phyloP scores from a whole-genome alignment of 805 yeast genomes.

The Sugiyamaella boreocaroliniensis region DNA sequence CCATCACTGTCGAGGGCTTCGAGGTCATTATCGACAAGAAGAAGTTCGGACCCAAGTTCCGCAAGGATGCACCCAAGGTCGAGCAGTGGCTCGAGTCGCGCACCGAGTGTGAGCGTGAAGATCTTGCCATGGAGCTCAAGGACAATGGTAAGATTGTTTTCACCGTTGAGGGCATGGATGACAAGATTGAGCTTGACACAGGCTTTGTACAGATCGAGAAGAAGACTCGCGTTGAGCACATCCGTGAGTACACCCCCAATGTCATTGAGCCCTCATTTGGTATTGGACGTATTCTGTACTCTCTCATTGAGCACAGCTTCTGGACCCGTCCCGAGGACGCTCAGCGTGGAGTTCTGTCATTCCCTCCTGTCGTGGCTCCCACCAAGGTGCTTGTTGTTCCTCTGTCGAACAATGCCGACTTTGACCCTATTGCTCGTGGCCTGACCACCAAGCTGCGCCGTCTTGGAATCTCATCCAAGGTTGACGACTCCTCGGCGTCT shows the following conservation, averaged over 20 bases:
- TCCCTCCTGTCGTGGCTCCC: conserved; percentile 95
- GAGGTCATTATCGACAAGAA: conserved; percentile 89
- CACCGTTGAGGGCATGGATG: conserved; percentile 56
- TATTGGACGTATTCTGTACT: conserved; percentile 93
- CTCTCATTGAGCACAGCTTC: conserved; percentile 88
- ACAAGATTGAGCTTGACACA: conserved; percentile 61
- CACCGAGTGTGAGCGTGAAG: conserved; percentile 80
- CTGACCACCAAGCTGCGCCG: conserved; percentile 67
- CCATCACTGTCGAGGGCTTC: conserved; percentile 70
- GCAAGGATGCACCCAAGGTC: conserved; percentile 92
- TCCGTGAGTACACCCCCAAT: conserved; percentile 92
- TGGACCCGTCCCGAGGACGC: conserved; percentile 91
- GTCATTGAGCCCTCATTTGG: conserved; percentile 99
- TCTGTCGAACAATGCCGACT: conserved; percentile 72
- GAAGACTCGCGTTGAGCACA: conserved; percentile 75
- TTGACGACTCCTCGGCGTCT: conserved; percentile 94
- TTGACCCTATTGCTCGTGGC: conserved; percentile 65
- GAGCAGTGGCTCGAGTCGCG: conserved; percentile 69
- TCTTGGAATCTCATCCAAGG: conserved; percentile 85
- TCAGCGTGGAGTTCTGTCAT: conserved; percentile 82
- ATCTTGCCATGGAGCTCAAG: conserved; percentile 61
- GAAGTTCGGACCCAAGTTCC: conserved; percentile 95
- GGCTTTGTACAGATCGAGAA: conserved; percentile 69
- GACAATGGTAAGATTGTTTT: conserved; percentile 58
- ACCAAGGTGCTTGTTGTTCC: conserved; percentile 95